phyloP scores from a whole-genome alignment of 2,329 filamentous ascomycete genomes.

The Aspergillus bombycis region DNA sequence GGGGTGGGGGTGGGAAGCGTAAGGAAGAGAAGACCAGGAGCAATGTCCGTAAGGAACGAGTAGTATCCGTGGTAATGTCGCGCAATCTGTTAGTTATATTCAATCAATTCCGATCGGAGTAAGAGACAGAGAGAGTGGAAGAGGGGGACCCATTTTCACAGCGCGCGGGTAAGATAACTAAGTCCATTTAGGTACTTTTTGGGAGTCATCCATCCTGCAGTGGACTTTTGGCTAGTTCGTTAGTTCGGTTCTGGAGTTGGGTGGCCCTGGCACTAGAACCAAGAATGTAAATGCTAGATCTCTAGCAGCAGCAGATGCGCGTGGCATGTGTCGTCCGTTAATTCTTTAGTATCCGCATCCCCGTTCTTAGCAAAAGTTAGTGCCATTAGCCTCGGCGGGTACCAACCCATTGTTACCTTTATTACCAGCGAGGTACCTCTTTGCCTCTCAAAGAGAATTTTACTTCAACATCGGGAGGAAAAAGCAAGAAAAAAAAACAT shows the following conservation, averaged over 20 bases:
- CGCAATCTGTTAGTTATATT: constrained; percentile 26
- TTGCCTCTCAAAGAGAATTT: background rate
- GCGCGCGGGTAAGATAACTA: constrained; percentile 7
- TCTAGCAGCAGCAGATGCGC: constrained; percentile 2
- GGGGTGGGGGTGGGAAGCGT: constrained; percentile 1
- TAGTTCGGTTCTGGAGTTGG: constrained; percentile 4
- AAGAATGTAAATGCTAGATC: constrained; percentile 3
- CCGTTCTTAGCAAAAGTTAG: constrained; percentile 12
- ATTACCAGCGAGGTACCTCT: too few species aligned
- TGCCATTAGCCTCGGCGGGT: constrained; percentile 5
- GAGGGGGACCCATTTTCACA: constrained; percentile 15
- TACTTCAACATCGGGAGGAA: background rate
- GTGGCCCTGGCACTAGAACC: constrained; percentile 13
- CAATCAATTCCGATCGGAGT: constrained; percentile 24
- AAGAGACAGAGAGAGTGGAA: background rate
- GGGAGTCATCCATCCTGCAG: constrained; percentile 21
- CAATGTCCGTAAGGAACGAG: constrained; percentile 11
- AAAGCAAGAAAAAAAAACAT: too few species aligned
- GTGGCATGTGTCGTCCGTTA: constrained; percentile 2
- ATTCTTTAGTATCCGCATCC: background rate
- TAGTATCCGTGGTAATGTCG: constrained; percentile 14
- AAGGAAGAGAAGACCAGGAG: constrained; percentile 4
- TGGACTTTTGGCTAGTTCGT: constrained; percentile 14
- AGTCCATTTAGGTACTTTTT: constrained; percentile 14
- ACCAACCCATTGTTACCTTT: constrained; percentile 6